Base-by-base conservation (phyloP, 495 filamentous ascomycete genomes). In the Apiosordaria backusii region DNA sequence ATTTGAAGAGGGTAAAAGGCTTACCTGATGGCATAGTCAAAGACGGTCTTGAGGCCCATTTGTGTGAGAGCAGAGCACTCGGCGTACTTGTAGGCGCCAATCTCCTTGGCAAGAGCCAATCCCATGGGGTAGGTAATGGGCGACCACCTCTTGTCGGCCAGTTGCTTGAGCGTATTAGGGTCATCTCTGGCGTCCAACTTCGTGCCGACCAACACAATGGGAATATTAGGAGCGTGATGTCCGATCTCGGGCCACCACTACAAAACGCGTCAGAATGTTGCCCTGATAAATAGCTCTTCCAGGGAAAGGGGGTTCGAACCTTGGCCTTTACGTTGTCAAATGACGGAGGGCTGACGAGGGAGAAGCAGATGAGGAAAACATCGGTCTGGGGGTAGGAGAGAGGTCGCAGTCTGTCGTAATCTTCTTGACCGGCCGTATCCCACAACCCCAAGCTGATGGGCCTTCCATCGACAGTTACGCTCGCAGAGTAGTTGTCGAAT, bases 401-500 rank as follows among this genome's bases (percentile, higher is more conserved):
- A 67, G 95, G 95, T 71, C 95, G 87, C 71, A 98, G 87, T 76
- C 95, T 87, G 77, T 98, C 95, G 79, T 99, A 97, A 83, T 97
- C 93, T 84, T 99, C 95, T 83, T 97, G 93, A 74, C 94, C 95
- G 71, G 95, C 95, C 71, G 95, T 99, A 88, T 99, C 95, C 95
- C 95, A 98, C 50, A 99, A 81, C 70, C 95, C 95, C 70, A 99
- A 81, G 79, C 93, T 97, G 78, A 99, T 96, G 50, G 95, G 95
- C 79, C 93, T 93, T 69, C 91, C 91, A 82, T 99, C 95, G 57
- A 99, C 95, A 91, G 97, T 97, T 26, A 99, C 95, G 81, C 90
- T 96, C 62, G 95, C 95, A 58, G 95, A 97, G 81, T 99, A 99
- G 80, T 99, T 99, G 75, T 99, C 95, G 76, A 99, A 99, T 94